phyloP scores from a whole-genome alignment of 2,329 filamentous ascomycete genomes.

The Zarea fungicola region DNA sequence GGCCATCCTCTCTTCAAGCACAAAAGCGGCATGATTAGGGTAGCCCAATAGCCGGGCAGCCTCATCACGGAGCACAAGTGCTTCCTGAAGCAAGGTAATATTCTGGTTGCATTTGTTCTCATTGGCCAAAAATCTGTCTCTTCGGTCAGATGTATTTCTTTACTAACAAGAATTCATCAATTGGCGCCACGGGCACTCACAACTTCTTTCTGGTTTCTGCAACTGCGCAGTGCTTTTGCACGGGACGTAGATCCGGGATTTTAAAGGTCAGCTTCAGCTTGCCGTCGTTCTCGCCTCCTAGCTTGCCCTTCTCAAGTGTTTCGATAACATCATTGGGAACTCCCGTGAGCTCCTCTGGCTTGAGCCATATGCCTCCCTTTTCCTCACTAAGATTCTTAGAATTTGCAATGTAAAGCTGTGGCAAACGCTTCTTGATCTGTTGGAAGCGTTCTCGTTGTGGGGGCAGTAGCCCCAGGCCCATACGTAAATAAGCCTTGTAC shows the following conservation, averaged over 20 bases:
- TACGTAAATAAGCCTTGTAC: slow-evolving; percentile 64
- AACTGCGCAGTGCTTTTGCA: slow-evolving; percentile 50
- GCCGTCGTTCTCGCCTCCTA: slow-evolving; percentile 53
- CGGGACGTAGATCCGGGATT: slow-evolving; percentile 68
- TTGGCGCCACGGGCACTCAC: neutral
- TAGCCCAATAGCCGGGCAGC: slow-evolving; percentile 52
- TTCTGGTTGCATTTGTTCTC: slow-evolving; percentile 15
- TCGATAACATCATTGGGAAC: slow-evolving; percentile 61
- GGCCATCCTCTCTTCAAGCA: slow-evolving; percentile 56
- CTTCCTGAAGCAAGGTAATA: slow-evolving; percentile 45
- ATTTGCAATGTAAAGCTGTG: slow-evolving; percentile 64
- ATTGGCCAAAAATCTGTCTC: neutral
- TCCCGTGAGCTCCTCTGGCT: slow-evolving; percentile 60
- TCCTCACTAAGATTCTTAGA: slow-evolving; percentile 72
- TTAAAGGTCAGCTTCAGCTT: slow-evolving; percentile 68
- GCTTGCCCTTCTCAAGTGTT: slow-evolving; percentile 57
- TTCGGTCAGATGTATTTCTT: neutral
- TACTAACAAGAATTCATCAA: no score
- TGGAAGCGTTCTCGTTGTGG: slow-evolving; percentile 67
- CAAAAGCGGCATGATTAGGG: slow-evolving; percentile 50
- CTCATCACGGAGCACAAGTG: slow-evolving; percentile 50
- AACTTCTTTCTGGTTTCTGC: neutral
- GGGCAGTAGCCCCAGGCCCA: slow-evolving; percentile 61
- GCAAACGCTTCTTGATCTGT: slow-evolving; percentile 70
- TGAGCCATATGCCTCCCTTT: slow-evolving; percentile 69